Evolutionary conservation across 352 stramenopile genomes (phyloP).

Genomic region (Saprolegnia parasitica): DNA sequence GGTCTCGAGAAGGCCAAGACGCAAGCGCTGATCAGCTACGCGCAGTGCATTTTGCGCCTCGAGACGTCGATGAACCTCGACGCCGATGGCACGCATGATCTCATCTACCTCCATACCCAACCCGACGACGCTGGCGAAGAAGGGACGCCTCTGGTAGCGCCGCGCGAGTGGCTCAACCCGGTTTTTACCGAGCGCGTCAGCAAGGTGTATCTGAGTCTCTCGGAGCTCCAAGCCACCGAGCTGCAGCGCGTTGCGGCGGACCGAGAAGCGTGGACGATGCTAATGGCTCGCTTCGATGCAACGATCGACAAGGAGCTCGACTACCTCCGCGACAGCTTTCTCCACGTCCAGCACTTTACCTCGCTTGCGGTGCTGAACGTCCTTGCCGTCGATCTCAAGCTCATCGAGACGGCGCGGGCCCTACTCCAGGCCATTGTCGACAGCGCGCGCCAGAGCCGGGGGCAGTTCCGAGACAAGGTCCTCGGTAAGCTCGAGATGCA

Average conservation of each 20-base stretch:
- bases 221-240: not conserved
- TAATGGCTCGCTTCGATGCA: not conserved
- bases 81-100: not conserved
- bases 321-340: not conserved
- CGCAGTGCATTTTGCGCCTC: constrained; percentile 1
- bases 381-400: not conserved
- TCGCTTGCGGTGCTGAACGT: not conserved
- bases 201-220: not conserved
- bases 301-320: not conserved
- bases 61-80: not conserved
- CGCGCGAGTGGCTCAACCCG: not conserved
- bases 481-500: not conserved
- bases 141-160: too few species aligned
- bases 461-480: not conserved
- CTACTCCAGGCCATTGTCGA: not conserved
- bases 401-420: not conserved
- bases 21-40: constrained; percentile 3
- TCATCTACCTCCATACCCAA: not conserved
- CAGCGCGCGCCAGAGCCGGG: not conserved
- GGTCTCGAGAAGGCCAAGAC: constrained; percentile 6
- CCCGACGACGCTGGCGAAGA: not conserved
- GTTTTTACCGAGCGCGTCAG: not conserved
- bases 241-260: not conserved
- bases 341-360: not conserved
- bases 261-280: not conserved